phyloP scores from a whole-genome alignment of 495 filamentous ascomycete genomes.

The Platismatia glauca region DNA sequence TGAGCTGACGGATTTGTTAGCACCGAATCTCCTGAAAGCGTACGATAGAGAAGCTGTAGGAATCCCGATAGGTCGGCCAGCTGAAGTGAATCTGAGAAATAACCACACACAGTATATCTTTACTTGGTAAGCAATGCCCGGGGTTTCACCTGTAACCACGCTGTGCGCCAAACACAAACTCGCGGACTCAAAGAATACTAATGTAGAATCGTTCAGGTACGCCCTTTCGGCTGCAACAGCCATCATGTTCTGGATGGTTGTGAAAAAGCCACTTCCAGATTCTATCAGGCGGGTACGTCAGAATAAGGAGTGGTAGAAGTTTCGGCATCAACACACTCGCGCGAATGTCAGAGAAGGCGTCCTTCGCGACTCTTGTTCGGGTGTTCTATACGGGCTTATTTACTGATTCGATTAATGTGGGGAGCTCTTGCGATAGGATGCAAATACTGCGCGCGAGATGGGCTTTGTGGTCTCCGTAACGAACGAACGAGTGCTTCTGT shows the following conservation, averaged over 20 bases:
- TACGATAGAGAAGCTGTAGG: constrained; percentile 67
- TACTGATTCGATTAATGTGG: background rate
- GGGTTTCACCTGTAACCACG: background rate
- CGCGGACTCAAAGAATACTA: background rate
- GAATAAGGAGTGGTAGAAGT: constrained; percentile 55
- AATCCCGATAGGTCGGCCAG: constrained; percentile 83
- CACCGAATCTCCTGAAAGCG: constrained; percentile 63
- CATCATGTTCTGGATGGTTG: constrained; percentile 90
- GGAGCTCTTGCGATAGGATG: background rate
- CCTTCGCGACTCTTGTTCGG: background rate
- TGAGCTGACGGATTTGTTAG: constrained; percentile 35
- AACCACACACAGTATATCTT: constrained; percentile 98
- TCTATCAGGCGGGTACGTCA: constrained; percentile 65
- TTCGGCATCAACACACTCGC: background rate
- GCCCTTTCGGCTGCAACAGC: constrained; percentile 77
- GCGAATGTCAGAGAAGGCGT: background rate
- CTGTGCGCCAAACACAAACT: background rate
- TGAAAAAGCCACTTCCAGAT: constrained; percentile 72
- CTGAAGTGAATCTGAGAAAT: constrained; percentile 89
- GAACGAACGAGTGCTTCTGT: background rate
- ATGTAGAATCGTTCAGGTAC: constrained; percentile 51
- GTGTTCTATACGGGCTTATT: background rate
- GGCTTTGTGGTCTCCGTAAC: background rate
- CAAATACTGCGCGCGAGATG: background rate
- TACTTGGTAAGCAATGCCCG: constrained; percentile 65